These are phyloP conservation scores for Cystobasidiaceae sp. DNA, from an alignment of 1,284 basidiomycete species.

Conservation along the genomic window DNA sequence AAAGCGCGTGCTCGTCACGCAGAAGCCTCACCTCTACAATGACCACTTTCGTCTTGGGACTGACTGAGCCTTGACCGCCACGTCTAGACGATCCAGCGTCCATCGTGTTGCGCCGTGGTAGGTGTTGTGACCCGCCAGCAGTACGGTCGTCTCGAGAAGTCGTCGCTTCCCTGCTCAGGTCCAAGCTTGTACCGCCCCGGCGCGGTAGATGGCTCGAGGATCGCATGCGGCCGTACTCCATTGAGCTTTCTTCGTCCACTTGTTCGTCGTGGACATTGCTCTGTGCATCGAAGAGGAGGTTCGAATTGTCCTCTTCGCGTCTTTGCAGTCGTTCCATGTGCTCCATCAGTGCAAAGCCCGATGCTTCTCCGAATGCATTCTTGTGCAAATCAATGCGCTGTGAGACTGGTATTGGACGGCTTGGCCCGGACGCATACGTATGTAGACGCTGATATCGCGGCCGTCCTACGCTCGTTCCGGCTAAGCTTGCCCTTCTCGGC, in stretches of 20 bases:
- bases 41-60: slow-evolving; percentile 20
- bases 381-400: slow-evolving; percentile 18
- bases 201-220: not conserved
- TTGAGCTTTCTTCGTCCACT: not conserved
- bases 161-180: not conserved
- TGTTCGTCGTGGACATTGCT: slow-evolving; percentile 6
- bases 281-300: not conserved
- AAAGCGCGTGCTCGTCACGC: not conserved
- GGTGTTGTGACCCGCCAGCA: not conserved
- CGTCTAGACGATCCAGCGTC: not conserved
- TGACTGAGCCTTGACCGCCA: not conserved
- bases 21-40: slow-evolving; percentile 18
- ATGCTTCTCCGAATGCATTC: slow-evolving; percentile 9
- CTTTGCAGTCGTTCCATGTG: slow-evolving; percentile 25
- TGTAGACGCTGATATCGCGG: not conserved
- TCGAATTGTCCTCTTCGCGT: slow-evolving; percentile 8
- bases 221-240: not conserved
- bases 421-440: not conserved
- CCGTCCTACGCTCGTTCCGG: not conserved
- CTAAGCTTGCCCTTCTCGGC: not conserved
- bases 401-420: slow-evolving; percentile 19
- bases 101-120: slow-evolving; percentile 8
- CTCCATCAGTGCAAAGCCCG: slow-evolving; percentile 27
- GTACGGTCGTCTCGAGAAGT: not conserved
- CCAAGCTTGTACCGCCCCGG: slow-evolving; percentile 17